Evolutionary conservation across 2,329 filamentous ascomycete genomes (phyloP).

Genomic region (Fusarium chlamydosporum): DNA sequence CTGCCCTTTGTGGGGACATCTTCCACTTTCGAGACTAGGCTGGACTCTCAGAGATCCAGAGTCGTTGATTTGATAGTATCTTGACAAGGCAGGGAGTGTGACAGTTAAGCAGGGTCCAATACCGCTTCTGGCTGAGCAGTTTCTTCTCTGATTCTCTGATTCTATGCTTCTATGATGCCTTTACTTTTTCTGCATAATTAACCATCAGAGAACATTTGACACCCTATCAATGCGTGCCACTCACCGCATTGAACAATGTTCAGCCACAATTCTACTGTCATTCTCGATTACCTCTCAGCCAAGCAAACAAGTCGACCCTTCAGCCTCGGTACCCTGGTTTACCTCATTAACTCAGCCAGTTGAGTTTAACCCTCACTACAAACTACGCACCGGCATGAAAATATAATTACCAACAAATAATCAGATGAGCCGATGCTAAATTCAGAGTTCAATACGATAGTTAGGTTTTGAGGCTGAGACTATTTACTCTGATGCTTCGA

Average conservation of each 20-base stretch:
- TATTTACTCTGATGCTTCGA: conserved; percentile 7
- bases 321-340: conserved; percentile 6
- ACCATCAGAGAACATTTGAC: not conserved
- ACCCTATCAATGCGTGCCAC: not conserved
- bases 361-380: conserved; percentile 1
- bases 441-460: conserved; percentile 14
- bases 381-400: conserved; percentile 6
- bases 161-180: conserved; percentile 8
- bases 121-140: conserved; percentile 4
- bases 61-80: conserved; percentile 12
- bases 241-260: not conserved
- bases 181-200: conserved; percentile 14
- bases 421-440: conserved; percentile 2
- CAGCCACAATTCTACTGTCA: conserved; percentile 3
- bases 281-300: not conserved
- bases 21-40: not conserved
- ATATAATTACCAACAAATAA: not conserved
- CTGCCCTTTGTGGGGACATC: conserved; percentile 2
- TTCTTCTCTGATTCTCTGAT: conserved; percentile 14
- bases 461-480: conserved; percentile 21
- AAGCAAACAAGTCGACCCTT: conserved; percentile 8
- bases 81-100: not conserved
- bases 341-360: conserved; percentile 2
- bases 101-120: not conserved
- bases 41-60: not conserved